Conservation (phyloP, 768 basidiomycete genomes). For the Termitomyces sp. region DNA sequence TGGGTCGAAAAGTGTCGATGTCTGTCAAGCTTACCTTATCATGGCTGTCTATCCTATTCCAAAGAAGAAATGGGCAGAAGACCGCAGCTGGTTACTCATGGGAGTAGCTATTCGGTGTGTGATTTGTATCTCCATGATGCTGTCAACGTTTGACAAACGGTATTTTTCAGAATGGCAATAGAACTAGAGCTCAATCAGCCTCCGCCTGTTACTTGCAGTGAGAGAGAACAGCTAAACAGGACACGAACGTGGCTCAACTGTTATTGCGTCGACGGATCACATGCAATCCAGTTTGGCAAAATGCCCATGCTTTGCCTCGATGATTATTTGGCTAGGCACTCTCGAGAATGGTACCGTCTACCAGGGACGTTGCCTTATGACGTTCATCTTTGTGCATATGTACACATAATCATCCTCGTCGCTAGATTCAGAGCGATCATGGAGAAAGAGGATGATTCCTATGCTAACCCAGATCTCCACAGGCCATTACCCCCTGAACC, state of each 20-base stretch:
- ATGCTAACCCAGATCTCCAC: not conserved
- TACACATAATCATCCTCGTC: slow-evolving; percentile 46
- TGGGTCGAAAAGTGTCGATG: slow-evolving; percentile 65
- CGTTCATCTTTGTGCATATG: slow-evolving; percentile 47
- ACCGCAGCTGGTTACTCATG: slow-evolving; percentile 67
- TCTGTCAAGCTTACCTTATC: slow-evolving; percentile 72
- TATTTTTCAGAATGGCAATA: slow-evolving; percentile 51
- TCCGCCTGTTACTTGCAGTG: slow-evolving; percentile 41
- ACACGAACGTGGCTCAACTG: slow-evolving; percentile 74
- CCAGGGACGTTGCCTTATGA: slow-evolving; percentile 36
- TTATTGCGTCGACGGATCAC: slow-evolving; percentile 69
- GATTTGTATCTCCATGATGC: not conserved
- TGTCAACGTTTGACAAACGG: not conserved
- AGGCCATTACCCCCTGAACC: not conserved
- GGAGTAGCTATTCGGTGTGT: slow-evolving; percentile 62
- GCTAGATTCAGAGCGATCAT: slow-evolving; percentile 34
- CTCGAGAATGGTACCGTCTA: slow-evolving; percentile 43
- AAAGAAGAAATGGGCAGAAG: slow-evolving; percentile 63
- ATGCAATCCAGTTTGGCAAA: slow-evolving; percentile 74
- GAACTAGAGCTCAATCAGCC: slow-evolving; percentile 66
- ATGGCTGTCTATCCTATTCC: slow-evolving; percentile 60
- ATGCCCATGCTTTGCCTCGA: slow-evolving; percentile 61
- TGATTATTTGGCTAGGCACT: slow-evolving; percentile 51
- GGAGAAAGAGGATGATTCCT: slow-evolving; percentile 3
- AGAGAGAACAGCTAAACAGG: slow-evolving; percentile 65